Evolutionary conservation across 2,329 filamentous ascomycete genomes (phyloP).

Genomic region (Penicillium italicum): DNA sequence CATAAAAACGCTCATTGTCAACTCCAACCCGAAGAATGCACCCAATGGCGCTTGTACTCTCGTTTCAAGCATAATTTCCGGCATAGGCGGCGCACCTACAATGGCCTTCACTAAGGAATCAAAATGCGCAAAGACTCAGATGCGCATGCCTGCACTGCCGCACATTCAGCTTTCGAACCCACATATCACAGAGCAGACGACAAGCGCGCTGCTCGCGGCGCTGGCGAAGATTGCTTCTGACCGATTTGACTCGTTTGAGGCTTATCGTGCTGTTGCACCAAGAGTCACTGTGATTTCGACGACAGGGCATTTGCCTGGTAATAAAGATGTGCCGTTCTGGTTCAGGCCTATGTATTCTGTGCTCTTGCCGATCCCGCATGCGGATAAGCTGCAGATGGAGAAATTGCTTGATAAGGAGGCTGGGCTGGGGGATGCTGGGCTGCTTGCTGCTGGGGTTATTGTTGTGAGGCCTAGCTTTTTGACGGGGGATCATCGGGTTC

Average conservation of each 20-base stretch:
- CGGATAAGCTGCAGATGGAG: conserved; percentile 37
- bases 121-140: neutral
- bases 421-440: conserved; percentile 7
- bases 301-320: conserved; percentile 28
- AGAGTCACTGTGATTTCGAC: conserved; percentile 30
- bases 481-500: conserved; percentile 27
- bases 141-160: conserved; percentile 12
- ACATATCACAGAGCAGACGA: conserved; percentile 32
- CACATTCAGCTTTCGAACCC: conserved; percentile 32
- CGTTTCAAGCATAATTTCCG: conserved; percentile 47
- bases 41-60: conserved; percentile 15
- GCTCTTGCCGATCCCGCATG: conserved; percentile 30
- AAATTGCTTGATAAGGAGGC: conserved; percentile 24
- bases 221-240: conserved; percentile 16
- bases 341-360: conserved; percentile 32
- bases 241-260: conserved; percentile 1
- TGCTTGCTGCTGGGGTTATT: conserved; percentile 18
- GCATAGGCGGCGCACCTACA: conserved; percentile 42
- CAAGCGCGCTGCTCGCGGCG: conserved; percentile 26
- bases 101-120: conserved; percentile 15
- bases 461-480: conserved; percentile 36
- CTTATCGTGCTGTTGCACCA: conserved; percentile 17
- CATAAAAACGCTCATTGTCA: conserved; percentile 32
- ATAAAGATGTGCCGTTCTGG: conserved; percentile 30
- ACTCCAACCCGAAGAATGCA: conserved; percentile 10